These are phyloP conservation scores for Ceratorhiza oryzae-sativae DNA, from an alignment of 1,284 basidiomycete genomes.

Conservation along the genomic window DNA sequence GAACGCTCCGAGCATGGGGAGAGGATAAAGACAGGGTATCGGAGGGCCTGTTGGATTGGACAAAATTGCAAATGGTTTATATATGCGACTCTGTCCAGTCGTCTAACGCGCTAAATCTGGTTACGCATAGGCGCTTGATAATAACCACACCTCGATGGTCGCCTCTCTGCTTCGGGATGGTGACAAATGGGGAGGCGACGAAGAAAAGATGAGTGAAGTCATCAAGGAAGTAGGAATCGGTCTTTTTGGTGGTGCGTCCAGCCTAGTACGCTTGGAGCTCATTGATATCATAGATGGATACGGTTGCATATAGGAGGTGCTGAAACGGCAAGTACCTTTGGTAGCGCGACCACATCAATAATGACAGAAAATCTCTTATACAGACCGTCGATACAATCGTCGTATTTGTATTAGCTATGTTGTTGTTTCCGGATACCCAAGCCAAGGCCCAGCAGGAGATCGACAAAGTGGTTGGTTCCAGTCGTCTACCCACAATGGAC, in stretches of 20 bases:
- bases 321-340: neutral
- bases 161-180: neutral
- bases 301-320: neutral
- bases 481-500: slow-evolving; percentile 33
- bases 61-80: slow-evolving; percentile 16
- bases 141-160: slow-evolving; percentile 16
- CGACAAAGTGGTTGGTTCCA: slow-evolving; percentile 37
- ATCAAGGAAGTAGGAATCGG: neutral
- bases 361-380: neutral
- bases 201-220: neutral
- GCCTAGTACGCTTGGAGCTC: neutral
- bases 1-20: slow-evolving; percentile 15
- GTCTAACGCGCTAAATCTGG: neutral
- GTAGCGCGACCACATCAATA: neutral
- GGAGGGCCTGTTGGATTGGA: slow-evolving; percentile 10
- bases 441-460: slow-evolving; percentile 41
- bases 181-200: neutral
- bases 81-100: no score
- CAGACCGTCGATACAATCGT: slow-evolving; percentile 25
- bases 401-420: slow-evolving; percentile 24
- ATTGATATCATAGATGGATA: neutral
- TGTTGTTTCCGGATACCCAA: slow-evolving; percentile 39
- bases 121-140: neutral
- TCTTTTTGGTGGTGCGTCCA: slow-evolving; percentile 1
- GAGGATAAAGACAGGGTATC: slow-evolving; percentile 4